Evolutionary conservation across 1,284 basidiomycete genomes (phyloP), one percentile per base, ranked within the genome.

Genomic region (Cutaneotrichosporon sp.): DNA sequence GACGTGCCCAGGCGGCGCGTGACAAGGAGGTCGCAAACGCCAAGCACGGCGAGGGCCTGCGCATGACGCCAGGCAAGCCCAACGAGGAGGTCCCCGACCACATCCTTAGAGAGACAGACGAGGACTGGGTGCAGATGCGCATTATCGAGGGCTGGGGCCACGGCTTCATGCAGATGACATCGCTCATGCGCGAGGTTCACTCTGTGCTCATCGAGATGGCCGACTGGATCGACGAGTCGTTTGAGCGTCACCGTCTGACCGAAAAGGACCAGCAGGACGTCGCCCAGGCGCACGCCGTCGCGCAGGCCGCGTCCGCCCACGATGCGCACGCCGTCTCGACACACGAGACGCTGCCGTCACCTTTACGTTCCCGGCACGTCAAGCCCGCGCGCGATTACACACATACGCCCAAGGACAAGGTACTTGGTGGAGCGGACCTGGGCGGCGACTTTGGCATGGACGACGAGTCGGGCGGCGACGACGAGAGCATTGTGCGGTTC

Each of bases 41-140:
- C 35, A 69, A 70, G 40, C 73, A 74, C 47, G 77, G 77, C 18
- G 77, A 79, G 60, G 65, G 67, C 2, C 60, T 80, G 8, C 72
- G 78, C 18, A 80, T 80, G 75, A 77, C 76, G 66, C 14, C 55
- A 60, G 42, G 33, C 46, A 34, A 46, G 15, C 17, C 35, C 5
- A 45, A 42, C 26, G 38, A 34, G 22, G 26, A 43, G 13, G 33
- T 44, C 0, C 65, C 68, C 4, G 78, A 80, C 54, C 77, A 77
- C 20, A 79, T 81, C 51, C 64, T 84, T 13, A 76, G 78, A 23
- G 86, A 96, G 75, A 83, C 78, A 23, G 90, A 93, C 59, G 87
- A 90, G 52, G 92, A 97, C 69, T 97, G 93, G 90, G 90, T 97
- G 17, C 87, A 89, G 73, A 86, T 94, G 81, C 84, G 88, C 60